Evolutionary conservation across 1,139 yeast species (phyloP).

Genomic region (Nakaseomyces uthaithaninus): DNA sequence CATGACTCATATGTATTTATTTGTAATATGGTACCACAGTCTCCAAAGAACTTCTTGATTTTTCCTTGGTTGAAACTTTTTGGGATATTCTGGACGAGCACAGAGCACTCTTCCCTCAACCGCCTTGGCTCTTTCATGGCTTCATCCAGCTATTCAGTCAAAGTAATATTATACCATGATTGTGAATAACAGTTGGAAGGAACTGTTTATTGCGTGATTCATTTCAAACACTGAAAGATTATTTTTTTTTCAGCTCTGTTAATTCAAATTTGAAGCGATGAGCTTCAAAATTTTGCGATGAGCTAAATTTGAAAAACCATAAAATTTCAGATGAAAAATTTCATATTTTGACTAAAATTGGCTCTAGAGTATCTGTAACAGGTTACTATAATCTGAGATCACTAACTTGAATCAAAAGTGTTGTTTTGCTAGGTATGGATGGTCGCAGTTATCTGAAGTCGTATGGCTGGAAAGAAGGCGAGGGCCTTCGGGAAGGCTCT

Average conservation of each 20-base stretch:
- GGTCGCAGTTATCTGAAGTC: constrained; percentile 63
- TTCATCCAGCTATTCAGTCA: too few relatives aligned
- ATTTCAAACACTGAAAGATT: too few relatives aligned
- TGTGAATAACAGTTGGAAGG: too few relatives aligned
- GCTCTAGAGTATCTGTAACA: too few relatives aligned
- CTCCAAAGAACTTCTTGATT: constrained; percentile 42
- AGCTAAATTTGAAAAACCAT: not conserved
- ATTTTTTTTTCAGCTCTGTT: too few relatives aligned
- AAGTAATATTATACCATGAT: too few relatives aligned
- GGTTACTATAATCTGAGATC: too few relatives aligned
- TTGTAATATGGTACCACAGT: constrained; percentile 50
- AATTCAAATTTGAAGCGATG: not conserved
- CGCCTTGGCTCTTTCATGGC: not conserved
- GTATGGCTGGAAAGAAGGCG: constrained; percentile 90
- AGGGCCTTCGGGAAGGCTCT: constrained; percentile 73
- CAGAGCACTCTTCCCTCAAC: constrained; percentile 21
- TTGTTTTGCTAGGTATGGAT: too few relatives aligned
- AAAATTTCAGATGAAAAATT: not conserved
- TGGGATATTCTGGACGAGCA: constrained; percentile 29
- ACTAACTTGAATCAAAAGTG: too few relatives aligned
- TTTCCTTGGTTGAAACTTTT: constrained; percentile 28
- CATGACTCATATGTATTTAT: constrained; percentile 30
- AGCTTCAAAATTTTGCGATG: constrained; percentile 8
- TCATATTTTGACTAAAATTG: too few relatives aligned
- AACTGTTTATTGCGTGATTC: too few relatives aligned